Evolutionary conservation across 345 rosid species (phyloP).

Genomic region (Hibiscus mutabilis): DNA sequence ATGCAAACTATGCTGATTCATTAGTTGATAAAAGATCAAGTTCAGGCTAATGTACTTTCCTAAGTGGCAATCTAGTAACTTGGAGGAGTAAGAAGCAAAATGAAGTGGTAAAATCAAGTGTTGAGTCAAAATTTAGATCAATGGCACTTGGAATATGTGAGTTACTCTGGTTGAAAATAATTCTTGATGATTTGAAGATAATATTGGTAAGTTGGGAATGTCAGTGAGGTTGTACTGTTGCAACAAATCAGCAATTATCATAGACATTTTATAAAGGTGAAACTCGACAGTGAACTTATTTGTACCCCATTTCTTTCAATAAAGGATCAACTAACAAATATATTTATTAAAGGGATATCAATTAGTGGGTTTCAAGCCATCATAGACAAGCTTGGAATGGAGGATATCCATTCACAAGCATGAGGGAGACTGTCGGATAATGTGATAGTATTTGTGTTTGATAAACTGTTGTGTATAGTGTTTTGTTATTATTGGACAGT

Average conservation of each 20-base stretch:
- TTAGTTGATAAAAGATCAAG: background rate
- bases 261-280: background rate
- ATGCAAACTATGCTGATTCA: background rate
- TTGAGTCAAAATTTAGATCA: background rate
- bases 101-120: background rate
- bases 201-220: background rate
- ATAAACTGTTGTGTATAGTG: background rate
- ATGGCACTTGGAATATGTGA: background rate
- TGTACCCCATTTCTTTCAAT: background rate
- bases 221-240: background rate
- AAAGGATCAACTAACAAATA: background rate
- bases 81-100: background rate
- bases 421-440: background rate
- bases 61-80: background rate
- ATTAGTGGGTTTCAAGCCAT: background rate
- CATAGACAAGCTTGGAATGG: background rate
- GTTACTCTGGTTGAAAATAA: background rate
- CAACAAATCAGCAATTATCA: background rate
- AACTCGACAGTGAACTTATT: background rate
- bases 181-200: background rate
- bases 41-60: background rate
- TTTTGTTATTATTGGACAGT: background rate
- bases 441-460: background rate
- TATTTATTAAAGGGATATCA: background rate
- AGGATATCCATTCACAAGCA: background rate